A percentile compares a stretch with the other conserved stretches of the same genome.
Evolutionary conservation across 495 filamentous ascomycete species (phyloP).

Genomic region (Tuber melanosporum): DNA sequence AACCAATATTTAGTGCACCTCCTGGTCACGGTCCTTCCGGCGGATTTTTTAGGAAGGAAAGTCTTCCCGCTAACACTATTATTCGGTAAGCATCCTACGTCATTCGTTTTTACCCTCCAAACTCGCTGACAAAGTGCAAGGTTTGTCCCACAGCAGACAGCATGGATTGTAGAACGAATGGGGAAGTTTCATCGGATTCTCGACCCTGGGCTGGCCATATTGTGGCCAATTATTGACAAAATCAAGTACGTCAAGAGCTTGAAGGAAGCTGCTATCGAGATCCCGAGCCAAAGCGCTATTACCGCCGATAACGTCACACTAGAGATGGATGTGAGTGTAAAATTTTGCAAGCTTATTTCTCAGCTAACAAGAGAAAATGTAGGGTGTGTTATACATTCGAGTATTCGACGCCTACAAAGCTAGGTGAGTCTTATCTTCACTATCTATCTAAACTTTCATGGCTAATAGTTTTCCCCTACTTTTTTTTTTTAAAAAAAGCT

Average conservation of each 20-base stretch:
- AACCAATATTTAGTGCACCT: not conserved
- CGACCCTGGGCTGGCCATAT: slow-evolving; percentile 79
- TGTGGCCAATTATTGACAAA: slow-evolving; percentile 86
- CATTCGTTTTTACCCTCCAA: not conserved
- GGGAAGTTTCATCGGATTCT: slow-evolving; percentile 90
- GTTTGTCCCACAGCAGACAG: slow-evolving; percentile 97
- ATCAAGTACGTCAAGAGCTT: slow-evolving; percentile 96
- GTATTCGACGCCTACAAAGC: slow-evolving; percentile 98
- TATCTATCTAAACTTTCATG: slow-evolving; percentile 25
- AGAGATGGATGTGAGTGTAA: slow-evolving; percentile 61
- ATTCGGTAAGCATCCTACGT: slow-evolving; percentile 50
- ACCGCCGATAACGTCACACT: slow-evolving; percentile 97
- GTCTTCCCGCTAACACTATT: slow-evolving; percentile 84
- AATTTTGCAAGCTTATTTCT: not conserved
- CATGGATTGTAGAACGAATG: slow-evolving; percentile 99
- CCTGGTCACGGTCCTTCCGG: not conserved
- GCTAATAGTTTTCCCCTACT: slow-evolving; percentile 11
- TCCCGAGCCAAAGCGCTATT: slow-evolving; percentile 91
- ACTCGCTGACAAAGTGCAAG: slow-evolving; percentile 17
- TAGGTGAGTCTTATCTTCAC: slow-evolving; percentile 49
- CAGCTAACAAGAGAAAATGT: not conserved
- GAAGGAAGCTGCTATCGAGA: slow-evolving; percentile 94
- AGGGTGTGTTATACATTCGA: slow-evolving; percentile 83
- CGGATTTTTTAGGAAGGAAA: slow-evolving; percentile 55
- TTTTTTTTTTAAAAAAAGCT: slow-evolving; percentile 50